Evolutionary conservation across 1,139 yeast genomes (phyloP).

Genomic region (Taphrina pruni): DNA sequence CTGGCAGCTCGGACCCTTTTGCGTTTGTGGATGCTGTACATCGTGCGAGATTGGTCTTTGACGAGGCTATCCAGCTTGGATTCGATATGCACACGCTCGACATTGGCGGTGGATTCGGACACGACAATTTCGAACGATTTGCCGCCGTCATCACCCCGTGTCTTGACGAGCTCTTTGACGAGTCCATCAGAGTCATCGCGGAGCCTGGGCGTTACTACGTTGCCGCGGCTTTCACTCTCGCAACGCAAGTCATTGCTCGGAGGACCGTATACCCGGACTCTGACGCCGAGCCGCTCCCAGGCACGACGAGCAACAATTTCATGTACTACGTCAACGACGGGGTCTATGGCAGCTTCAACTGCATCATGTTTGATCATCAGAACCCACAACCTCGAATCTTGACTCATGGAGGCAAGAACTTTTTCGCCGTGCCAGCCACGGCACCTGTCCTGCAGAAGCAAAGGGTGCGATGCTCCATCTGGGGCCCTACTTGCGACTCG

Average conservation of each 20-base stretch:
- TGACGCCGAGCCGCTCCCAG: conserved; percentile 31
- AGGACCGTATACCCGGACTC: conserved; percentile 55
- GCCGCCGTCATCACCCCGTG: conserved; percentile 65
- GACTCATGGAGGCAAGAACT: conserved; percentile 60
- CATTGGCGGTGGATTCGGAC: conserved; percentile 93
- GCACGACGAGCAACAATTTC: conserved; percentile 49
- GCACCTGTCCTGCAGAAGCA: conserved; percentile 33
- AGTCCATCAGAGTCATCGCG: conserved; percentile 69
- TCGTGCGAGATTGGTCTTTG: conserved; percentile 76
- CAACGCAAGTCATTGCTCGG: conserved; percentile 82
- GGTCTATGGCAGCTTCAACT: conserved; percentile 92
- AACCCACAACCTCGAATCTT: conserved; percentile 72
- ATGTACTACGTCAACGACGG: conserved; percentile 91
- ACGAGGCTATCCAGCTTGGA: conserved; percentile 60
- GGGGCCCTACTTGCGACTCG: conserved; percentile 99
- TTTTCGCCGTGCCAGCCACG: conserved; percentile 48
- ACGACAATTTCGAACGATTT: conserved; percentile 66
- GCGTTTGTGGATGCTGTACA: conserved; percentile 73
- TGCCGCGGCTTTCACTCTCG: conserved; percentile 83
- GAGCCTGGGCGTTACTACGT: conserved; percentile 95
- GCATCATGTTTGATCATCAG: conserved; percentile 92
- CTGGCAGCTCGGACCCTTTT: conserved; percentile 81
- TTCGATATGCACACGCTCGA: conserved; percentile 66
- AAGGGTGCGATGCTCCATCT: conserved; percentile 59
- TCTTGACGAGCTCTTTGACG: conserved; percentile 66